Conservation (phyloP, 2,329 filamentous ascomycete genomes). For the Zasmidium citrigriseum region DNA sequence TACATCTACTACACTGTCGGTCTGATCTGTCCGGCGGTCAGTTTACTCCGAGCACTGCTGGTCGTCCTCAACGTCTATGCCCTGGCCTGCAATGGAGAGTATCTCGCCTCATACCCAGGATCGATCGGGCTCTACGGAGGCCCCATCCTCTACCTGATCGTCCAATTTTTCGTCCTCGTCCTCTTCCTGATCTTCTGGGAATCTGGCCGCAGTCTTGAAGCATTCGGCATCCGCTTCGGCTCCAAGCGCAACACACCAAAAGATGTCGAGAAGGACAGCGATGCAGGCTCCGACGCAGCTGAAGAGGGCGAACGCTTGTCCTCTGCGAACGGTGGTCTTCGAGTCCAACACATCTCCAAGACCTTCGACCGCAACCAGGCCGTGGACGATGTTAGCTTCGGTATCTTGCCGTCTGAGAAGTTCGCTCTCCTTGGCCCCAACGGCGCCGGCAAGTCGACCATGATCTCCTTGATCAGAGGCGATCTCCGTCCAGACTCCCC, state of each 20-base stretch:
- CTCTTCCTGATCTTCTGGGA: constrained; percentile 75
- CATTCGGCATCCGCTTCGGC: constrained; percentile 16
- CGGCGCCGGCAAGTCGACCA: constrained; percentile 85
- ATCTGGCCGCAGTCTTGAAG: constrained; percentile 53
- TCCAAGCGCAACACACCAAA: constrained; percentile 1
- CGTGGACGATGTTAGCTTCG: constrained; percentile 82
- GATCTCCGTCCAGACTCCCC: constrained; percentile 68
- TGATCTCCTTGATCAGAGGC: constrained; percentile 81
- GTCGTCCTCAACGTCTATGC: constrained; percentile 78
- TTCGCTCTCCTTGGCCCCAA: constrained; percentile 87
- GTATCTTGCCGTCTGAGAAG: constrained; percentile 73
- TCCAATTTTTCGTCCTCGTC: constrained; percentile 72
- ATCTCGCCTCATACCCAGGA: constrained; percentile 66
- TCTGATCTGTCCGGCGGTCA: constrained; percentile 72
- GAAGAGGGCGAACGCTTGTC: constrained; percentile 35
- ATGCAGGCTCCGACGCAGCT: constrained; percentile 10
- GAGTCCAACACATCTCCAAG: constrained; percentile 76
- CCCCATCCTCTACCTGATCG: constrained; percentile 75
- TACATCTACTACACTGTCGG: constrained; percentile 74
- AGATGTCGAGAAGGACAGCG: constrained; percentile 33
- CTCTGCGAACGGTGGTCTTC: constrained; percentile 64
- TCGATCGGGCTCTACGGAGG: constrained; percentile 74
- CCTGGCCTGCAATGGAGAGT: constrained; percentile 65
- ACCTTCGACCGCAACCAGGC: constrained; percentile 71
- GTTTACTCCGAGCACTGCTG: constrained; percentile 70